phyloP scores from a whole-genome alignment of 345 rosid species.

The Populus davidiana region DNA sequence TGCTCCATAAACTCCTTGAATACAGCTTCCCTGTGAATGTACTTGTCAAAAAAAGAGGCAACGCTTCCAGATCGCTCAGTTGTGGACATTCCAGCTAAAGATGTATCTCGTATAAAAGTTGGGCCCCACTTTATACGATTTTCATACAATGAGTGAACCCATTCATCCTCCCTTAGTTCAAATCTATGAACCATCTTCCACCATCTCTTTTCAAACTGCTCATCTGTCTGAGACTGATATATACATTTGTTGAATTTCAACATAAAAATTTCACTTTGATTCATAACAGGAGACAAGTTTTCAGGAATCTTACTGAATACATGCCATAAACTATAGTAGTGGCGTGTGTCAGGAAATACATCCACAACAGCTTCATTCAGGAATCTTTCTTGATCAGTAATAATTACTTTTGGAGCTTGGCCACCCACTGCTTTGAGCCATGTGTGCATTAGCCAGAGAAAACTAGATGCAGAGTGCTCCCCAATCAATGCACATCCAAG shows the following conservation, averaged over 20 bases:
- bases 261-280: conserved; percentile 27
- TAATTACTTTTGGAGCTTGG: conserved; percentile 35
- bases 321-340: conserved; percentile 46
- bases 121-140: conserved; percentile 46
- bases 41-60: conserved; percentile 37
- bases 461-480: conserved; percentile 27
- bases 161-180: conserved; percentile 31
- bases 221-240: conserved; percentile 35
- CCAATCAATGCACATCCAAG: conserved; percentile 45
- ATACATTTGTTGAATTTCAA: conserved; percentile 33
- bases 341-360: conserved; percentile 34
- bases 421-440: conserved; percentile 42
- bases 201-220: conserved; percentile 46
- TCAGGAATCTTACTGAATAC: conserved; percentile 31
- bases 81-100: conserved; percentile 42
- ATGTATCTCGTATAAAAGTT: conserved; percentile 26
- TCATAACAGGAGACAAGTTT: conserved; percentile 14
- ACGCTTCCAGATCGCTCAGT: conserved; percentile 29
- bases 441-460: conserved; percentile 37
- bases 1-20: conserved; percentile 41
- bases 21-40: conserved; percentile 25
- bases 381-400: conserved; percentile 35
- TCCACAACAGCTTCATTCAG: conserved; percentile 34
- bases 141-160: conserved; percentile 36
- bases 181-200: conserved; percentile 38